phyloP scores from a whole-genome alignment of 148 eudicot genomes.

The Euryodendron excelsum region DNA sequence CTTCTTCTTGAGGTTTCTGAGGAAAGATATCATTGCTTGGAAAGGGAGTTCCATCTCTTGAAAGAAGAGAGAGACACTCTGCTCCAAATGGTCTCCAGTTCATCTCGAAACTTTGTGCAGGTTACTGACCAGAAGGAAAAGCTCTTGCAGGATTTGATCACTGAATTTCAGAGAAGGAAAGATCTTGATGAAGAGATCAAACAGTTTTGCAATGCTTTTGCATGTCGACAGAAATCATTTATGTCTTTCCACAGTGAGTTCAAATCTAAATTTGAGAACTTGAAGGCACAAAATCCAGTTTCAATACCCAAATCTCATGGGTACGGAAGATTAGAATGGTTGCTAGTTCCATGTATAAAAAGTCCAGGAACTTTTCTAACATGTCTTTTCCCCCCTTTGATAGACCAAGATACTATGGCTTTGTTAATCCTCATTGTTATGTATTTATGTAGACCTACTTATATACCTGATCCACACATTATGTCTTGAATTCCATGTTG shows the following conservation, averaged over 20 bases:
- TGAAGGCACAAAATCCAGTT: constrained; percentile 43
- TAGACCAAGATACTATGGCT: background rate
- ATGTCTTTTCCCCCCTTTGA: background rate
- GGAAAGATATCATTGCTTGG: constrained; percentile 50
- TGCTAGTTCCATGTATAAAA: background rate
- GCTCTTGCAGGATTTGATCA: constrained; percentile 47
- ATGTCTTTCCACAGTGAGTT: constrained; percentile 63
- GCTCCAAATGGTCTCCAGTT: constrained; percentile 40
- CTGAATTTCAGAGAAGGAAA: constrained; percentile 61
- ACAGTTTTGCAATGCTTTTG: constrained; percentile 53
- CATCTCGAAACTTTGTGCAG: constrained; percentile 41
- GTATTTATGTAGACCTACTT: background rate
- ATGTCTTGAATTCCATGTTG: background rate
- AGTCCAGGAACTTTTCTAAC: background rate
- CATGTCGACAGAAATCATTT: constrained; percentile 56
- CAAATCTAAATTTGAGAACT: constrained; percentile 50
- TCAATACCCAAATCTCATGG: constrained; percentile 60
- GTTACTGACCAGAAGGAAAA: constrained; percentile 52
- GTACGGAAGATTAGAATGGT: constrained; percentile 27
- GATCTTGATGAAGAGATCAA: constrained; percentile 69
- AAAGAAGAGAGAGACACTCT: constrained; percentile 67
- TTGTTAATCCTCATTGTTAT: background rate
- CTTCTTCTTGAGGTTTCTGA: constrained; percentile 56
- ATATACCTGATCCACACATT: background rate
- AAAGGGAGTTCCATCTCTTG: constrained; percentile 54